Base-by-base conservation (phyloP, 202 grass and related monocot species). In the Setaria viridis region DNA sequence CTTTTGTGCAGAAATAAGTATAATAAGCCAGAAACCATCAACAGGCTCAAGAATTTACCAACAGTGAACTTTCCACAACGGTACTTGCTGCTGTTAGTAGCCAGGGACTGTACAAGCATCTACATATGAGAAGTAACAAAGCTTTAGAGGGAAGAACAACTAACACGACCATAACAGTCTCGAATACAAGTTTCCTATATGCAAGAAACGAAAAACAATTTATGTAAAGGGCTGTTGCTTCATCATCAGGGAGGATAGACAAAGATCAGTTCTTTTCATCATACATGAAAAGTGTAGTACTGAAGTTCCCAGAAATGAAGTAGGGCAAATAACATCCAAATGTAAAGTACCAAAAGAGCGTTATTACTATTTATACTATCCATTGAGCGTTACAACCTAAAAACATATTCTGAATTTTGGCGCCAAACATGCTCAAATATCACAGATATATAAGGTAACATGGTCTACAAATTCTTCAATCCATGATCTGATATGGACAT, bases 21-120 rank as follows among this genome's bases (percentile, higher is more conserved):
- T 72, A 88, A 79, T 54, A 92, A 63, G 41, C 90, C 90, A 87
- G 62, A 81, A 76, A 91, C 68, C 93, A 95, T 87, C 74, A 92
- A 82, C 62, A 95, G 83, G 56, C 89, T 82, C 68, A 95, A 88
- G 81, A 95, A 89, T 63, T 95, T 95, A 50, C 93, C 93, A 66
- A 90, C 77, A 54, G 86, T 92, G n/a, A 91, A 95, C 60, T 88
- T 88, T 92, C 88, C 83, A 68, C 88, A 95, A 43, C 55, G 62
- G 76, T 83, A 95, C 74, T 80, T 91, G 83, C 57, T 71, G 29
- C 76, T 86, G 35, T 90, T 92, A 67, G 83, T 91, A 85, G 84
- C 47, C 34, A 92, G 48, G 45, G 88, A 55, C 84, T 91, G 93
- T 67, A 85, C 55, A 68, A 82, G 57, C 68, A 95, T 84, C 93